Base-by-base conservation (phyloP, 345 rosid genomes). In the Carallia brachiata region DNA sequence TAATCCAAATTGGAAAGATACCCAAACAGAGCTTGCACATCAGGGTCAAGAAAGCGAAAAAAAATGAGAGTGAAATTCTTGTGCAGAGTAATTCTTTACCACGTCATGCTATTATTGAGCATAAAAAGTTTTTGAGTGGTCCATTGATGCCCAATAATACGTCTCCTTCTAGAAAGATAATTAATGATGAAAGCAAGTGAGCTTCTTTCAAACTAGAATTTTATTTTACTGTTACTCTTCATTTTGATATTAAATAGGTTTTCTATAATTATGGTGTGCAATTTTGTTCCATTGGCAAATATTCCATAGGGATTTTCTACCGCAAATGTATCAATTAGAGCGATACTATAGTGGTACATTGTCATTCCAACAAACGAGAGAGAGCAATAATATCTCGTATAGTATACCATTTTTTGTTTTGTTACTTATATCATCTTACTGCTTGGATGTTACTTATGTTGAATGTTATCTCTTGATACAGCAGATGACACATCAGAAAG, bases 401-500 rank as follows among this genome's bases (percentile, higher is more conserved):
- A 81, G 93, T 86, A 86, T 71, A 68, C 73, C 30, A 59, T 32
- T 36, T 64, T 55, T 77, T 52, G 63, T 56, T 71, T 69, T 54
- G 23, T 55, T 36, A 39, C 52, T n/a, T 79, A 61, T 32, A 27
- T 50, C 40, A 19, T 71, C 37, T 68, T 70, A 62, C 39, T 59
- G 12, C 16, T 0, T 23, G 17, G 48, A 19, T 55, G 6, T 62
- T 70, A 31, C 12, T 53, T 75, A 73, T 73, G 4, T 36, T 34
- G 32, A 27, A 23, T 63, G 44, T 72, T 48, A 56, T 69, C 15
- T 71, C 32, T 63, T 30, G 63, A 32, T 80, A 74, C 82, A 87
- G 90, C 70, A 59, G 99, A 92, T 56, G 97, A 92, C 78, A 36
- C 85, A 37, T 75, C 97, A 63, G 95, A 91, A 72, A 93, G 90